phyloP scores from a whole-genome alignment of 768 basidiomycete genomes.

The Phaeotremella skinneri region DNA sequence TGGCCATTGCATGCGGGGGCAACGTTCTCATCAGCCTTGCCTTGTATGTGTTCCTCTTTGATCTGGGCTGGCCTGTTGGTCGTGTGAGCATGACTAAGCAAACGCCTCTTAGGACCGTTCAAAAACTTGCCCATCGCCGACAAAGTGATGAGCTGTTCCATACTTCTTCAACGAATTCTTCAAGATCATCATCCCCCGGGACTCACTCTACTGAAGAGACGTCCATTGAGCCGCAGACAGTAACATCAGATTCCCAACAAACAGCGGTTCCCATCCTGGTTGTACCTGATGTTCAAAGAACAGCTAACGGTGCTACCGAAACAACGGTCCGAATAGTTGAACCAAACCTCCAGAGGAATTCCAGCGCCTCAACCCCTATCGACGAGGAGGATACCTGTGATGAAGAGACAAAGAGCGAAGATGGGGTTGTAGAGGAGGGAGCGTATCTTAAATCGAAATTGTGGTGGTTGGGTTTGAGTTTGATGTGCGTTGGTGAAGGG shows the following conservation, averaged over 20 bases:
- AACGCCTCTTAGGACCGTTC: slow-evolving; percentile 60
- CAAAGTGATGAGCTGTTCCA: slow-evolving; percentile 51
- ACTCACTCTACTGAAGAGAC: neutral
- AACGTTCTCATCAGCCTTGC: slow-evolving; percentile 87
- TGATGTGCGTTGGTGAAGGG: slow-evolving; percentile 88
- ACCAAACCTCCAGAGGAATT: neutral
- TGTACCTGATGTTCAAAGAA: slow-evolving; percentile 8
- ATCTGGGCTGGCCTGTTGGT: neutral
- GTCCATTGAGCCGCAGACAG: neutral
- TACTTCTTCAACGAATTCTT: neutral
- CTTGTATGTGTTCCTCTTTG: slow-evolving; percentile 53
- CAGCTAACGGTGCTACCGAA: neutral
- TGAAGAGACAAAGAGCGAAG: slow-evolving; percentile 12
- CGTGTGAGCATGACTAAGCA: neutral
- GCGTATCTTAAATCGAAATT: slow-evolving; percentile 79
- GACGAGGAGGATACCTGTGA: slow-evolving; percentile 4
- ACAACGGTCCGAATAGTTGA: slow-evolving; percentile 2
- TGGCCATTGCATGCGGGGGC: slow-evolving; percentile 74
- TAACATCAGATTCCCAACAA: neutral
- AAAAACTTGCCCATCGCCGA: slow-evolving; percentile 83
- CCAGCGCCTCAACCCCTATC: neutral
- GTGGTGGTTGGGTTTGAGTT: slow-evolving; percentile 85
- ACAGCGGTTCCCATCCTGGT: neutral
- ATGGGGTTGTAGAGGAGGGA: slow-evolving; percentile 35
- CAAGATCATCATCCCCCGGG: neutral